Evolutionary conservation across 306 rosid genomes (phyloP).

Genomic region (Vigna unguiculata): DNA sequence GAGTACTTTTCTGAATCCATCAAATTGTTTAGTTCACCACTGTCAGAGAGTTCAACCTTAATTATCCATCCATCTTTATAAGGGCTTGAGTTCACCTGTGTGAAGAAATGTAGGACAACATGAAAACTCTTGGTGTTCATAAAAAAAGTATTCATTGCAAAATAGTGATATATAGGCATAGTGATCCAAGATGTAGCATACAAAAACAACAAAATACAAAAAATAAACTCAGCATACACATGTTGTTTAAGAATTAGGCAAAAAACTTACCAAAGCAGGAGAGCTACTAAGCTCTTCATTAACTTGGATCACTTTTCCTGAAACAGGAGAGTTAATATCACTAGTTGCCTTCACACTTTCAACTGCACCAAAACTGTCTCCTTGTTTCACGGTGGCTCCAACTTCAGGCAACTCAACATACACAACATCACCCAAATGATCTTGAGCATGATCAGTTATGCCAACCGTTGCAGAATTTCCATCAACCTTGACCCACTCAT

Average conservation of each 20-base stretch:
- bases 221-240: not conserved
- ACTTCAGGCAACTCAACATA: slow-evolving; percentile 90
- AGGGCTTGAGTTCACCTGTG: slow-evolving; percentile 83
- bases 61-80: slow-evolving; percentile 88
- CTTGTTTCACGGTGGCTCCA: slow-evolving; percentile 69
- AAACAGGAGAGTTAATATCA: slow-evolving; percentile 86
- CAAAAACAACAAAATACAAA: not conserved
- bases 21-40: slow-evolving; percentile 67
- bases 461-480: slow-evolving; percentile 83
- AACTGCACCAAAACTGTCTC: slow-evolving; percentile 83
- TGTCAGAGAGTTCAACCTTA: slow-evolving; percentile 70
- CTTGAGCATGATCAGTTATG: slow-evolving; percentile 94
- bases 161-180: slow-evolving; percentile 4
- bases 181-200: slow-evolving; percentile 8
- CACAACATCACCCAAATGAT: slow-evolving; percentile 96
- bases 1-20: slow-evolving; percentile 87
- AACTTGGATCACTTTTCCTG: slow-evolving; percentile 79
- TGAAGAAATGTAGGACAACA: slow-evolving; percentile 14
- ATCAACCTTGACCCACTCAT: slow-evolving; percentile 92
- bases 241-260: not conserved
- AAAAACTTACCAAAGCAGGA: slow-evolving; percentile 83
- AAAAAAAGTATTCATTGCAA: not conserved
- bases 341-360: slow-evolving; percentile 99
- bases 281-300: slow-evolving; percentile 75
- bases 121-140: slow-evolving; percentile 4